phyloP scores from a whole-genome alignment of 1,284 basidiomycete genomes.

The Pascua sp. region DNA sequence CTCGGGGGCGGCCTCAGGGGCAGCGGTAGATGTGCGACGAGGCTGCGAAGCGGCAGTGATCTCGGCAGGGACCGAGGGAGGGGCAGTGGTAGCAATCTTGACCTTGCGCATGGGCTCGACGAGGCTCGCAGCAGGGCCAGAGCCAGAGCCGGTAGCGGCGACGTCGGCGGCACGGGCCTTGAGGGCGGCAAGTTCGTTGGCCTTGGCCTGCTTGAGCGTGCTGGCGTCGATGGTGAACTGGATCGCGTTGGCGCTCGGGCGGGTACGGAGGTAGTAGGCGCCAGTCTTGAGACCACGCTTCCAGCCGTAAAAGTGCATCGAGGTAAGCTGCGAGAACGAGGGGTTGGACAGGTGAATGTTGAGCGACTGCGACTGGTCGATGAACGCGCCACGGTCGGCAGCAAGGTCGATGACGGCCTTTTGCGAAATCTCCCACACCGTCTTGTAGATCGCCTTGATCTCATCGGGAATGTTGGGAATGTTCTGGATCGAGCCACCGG shows the following conservation, averaged over 20 bases:
- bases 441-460: constrained; percentile 67
- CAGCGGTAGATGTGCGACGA: constrained; percentile 13
- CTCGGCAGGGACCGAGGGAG: constrained; percentile 19
- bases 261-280: constrained; percentile 90
- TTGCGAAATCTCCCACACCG: constrained; percentile 92
- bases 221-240: constrained; percentile 94
- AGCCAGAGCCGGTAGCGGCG: neutral
- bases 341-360: constrained; percentile 93
- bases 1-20: constrained; percentile 11
- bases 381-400: constrained; percentile 96
- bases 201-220: constrained; percentile 58
- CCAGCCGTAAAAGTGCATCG: constrained; percentile 99
- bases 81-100: constrained; percentile 40
- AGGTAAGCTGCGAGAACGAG: constrained; percentile 88
- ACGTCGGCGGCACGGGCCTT: constrained; percentile 4
- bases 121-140: constrained; percentile 16
- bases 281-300: constrained; percentile 99
- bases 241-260: constrained; percentile 90
- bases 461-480: constrained; percentile 81
- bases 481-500: constrained; percentile 92
- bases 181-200: constrained; percentile 22
- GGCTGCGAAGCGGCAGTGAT: constrained; percentile 24
- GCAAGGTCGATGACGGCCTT: constrained; percentile 98
- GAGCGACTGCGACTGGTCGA: constrained; percentile 83
- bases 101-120: constrained; percentile 41